Evolutionary conservation across 2,329 filamentous ascomycete genomes (phyloP).

Genomic region (Xylaria sp.): DNA sequence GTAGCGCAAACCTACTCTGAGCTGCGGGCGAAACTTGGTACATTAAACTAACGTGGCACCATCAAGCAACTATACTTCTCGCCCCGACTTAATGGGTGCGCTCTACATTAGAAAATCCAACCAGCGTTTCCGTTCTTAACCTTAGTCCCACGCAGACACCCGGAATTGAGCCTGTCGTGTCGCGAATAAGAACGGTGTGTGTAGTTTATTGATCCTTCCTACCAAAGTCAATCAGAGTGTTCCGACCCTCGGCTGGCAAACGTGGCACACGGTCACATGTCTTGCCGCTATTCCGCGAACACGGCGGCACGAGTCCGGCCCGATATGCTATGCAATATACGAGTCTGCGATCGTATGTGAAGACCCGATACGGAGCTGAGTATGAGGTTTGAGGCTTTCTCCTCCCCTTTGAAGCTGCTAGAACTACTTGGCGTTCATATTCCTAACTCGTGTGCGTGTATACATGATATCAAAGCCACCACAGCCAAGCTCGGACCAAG

Average conservation of each 20-base stretch:
- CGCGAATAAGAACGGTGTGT: neutral
- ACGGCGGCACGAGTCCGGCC: neutral
- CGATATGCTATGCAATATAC: neutral
- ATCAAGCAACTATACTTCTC: neutral
- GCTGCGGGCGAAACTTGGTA: neutral
- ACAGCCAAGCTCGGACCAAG: slow-evolving; percentile 1
- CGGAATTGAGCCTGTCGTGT: neutral
- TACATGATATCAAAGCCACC: neutral
- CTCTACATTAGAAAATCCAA: too few species aligned
- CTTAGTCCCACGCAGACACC: neutral
- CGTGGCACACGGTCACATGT: neutral
- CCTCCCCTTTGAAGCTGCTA: neutral
- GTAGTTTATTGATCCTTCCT: slow-evolving; percentile 1
- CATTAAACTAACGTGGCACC: neutral
- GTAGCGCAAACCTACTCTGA: neutral
- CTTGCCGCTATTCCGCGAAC: neutral
- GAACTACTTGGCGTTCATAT: too few species aligned
- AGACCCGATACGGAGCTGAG: neutral
- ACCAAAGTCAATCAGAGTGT: too few species aligned
- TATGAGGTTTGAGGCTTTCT: neutral
- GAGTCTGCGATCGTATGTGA: neutral
- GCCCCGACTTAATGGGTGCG: too few species aligned
- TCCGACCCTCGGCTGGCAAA: too few species aligned
- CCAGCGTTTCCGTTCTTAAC: neutral
- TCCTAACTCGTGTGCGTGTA: neutral